Conservation (phyloP, 306 rosid species). For the Vicia villosa region DNA sequence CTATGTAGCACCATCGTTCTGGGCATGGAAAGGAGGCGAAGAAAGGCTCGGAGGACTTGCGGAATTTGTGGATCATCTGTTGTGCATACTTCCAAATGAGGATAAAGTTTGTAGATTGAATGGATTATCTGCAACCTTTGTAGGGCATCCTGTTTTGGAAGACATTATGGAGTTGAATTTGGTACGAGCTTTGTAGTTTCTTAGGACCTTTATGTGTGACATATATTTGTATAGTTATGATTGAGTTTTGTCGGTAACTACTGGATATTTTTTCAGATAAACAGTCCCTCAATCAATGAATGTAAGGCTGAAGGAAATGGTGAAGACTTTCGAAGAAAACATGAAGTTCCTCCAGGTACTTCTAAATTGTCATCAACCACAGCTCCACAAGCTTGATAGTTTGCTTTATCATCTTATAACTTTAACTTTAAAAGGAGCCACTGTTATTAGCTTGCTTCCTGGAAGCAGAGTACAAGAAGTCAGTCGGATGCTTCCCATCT, state of each 20-base stretch:
- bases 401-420: conserved; percentile 29
- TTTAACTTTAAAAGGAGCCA: conserved; percentile 62
- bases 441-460: conserved; percentile 86
- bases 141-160: conserved; percentile 88
- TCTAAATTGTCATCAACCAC: neutral
- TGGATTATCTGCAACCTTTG: conserved; percentile 84
- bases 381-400: conserved; percentile 33
- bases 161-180: conserved; percentile 59
- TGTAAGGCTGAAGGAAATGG: conserved; percentile 64
- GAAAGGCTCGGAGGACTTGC: conserved; percentile 72
- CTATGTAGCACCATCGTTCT: conserved; percentile 89
- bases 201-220: neutral
- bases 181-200: conserved; percentile 45
- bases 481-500: conserved; percentile 79
- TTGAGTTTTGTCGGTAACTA: conserved; percentile 32
- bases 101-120: conserved; percentile 74
- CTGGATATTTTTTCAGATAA: conserved; percentile 46
- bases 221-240: neutral
- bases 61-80: conserved; percentile 76
- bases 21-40: conserved; percentile 99
- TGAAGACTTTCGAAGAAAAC: conserved; percentile 57
- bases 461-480: conserved; percentile 97
- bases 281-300: conserved; percentile 44
- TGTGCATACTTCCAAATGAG: conserved; percentile 93
- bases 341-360: conserved; percentile 69